Evolutionary conservation across 2,329 filamentous ascomycete species (phyloP).

Genomic region (Trichothecium roseum): DNA sequence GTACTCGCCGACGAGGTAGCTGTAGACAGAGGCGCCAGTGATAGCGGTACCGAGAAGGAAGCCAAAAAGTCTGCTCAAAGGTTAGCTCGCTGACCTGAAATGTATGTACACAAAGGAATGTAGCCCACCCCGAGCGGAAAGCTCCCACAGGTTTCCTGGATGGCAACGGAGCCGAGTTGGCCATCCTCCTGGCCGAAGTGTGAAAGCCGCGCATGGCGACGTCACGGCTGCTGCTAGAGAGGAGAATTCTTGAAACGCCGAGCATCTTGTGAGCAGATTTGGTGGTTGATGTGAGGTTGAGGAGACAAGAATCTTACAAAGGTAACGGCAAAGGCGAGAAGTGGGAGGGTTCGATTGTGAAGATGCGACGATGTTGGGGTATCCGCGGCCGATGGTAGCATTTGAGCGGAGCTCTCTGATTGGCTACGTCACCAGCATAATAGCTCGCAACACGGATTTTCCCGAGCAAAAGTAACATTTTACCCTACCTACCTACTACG

Average conservation of each 20-base stretch:
- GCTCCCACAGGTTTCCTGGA: conserved; percentile 48
- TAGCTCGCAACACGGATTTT: too few relatives aligned
- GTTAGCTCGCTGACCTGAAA: not conserved
- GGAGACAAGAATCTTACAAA: not conserved
- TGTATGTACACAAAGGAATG: conserved; percentile 4
- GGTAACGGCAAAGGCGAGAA: not conserved
- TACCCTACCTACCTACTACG: not conserved
- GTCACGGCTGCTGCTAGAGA: conserved; percentile 27
- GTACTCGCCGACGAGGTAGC: conserved; percentile 89
- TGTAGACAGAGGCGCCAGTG: conserved; percentile 75
- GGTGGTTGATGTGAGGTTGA: not conserved
- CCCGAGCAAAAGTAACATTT: not conserved
- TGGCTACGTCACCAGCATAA: conserved; percentile 12
- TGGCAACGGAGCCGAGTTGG: conserved; percentile 36
- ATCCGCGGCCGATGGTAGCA: too few relatives aligned
- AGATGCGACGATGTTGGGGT: conserved; percentile 1
- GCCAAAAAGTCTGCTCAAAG: conserved; percentile 61
- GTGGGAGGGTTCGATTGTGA: not conserved
- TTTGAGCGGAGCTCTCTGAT: conserved; percentile 9
- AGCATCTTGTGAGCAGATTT: conserved; percentile 23
- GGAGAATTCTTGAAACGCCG: conserved; percentile 31
- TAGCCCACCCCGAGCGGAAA: conserved; percentile 49
- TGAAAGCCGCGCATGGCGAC: conserved; percentile 33
- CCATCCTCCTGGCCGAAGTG: conserved; percentile 37
- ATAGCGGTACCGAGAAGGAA: conserved; percentile 80